Conservation (phyloP, 768 basidiomycete species). For the Kockovaella imperatae region DNA sequence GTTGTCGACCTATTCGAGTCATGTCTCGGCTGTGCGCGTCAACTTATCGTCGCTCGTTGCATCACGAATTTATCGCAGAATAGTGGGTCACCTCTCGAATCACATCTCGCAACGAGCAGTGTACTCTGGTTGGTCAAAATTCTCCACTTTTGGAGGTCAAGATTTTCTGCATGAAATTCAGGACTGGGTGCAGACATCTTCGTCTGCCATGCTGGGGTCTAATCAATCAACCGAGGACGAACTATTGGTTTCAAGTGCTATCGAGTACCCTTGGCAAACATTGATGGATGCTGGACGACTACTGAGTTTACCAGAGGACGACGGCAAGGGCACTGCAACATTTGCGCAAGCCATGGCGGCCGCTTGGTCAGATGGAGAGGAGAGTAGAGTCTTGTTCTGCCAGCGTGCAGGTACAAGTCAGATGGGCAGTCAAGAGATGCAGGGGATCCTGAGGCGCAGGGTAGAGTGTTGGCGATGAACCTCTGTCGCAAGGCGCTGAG, state of each 20-base stretch:
- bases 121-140: slow-evolving; percentile 60
- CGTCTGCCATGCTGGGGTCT: slow-evolving; percentile 47
- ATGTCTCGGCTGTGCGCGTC: slow-evolving; percentile 60
- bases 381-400: slow-evolving; percentile 15
- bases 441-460: slow-evolving; percentile 32
- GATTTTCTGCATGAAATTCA: slow-evolving; percentile 63
- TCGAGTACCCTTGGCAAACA: slow-evolving; percentile 69
- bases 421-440: slow-evolving; percentile 25
- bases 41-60: slow-evolving; percentile 57
- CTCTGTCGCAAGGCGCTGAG: too few species aligned
- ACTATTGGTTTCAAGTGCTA: slow-evolving; percentile 41
- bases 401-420: slow-evolving; percentile 19
- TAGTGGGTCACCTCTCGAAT: slow-evolving; percentile 61
- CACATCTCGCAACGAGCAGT: slow-evolving; percentile 79
- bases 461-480: slow-evolving; percentile 39
- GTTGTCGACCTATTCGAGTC: slow-evolving; percentile 70
- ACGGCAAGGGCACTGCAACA: slow-evolving; percentile 9
- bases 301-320: slow-evolving; percentile 48
- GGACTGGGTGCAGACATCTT: slow-evolving; percentile 75
- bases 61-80: slow-evolving; percentile 64
- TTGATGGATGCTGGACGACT: slow-evolving; percentile 65
- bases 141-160: slow-evolving; percentile 57
- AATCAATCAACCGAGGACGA: neutral
- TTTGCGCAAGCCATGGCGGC: slow-evolving; percentile 40
- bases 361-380: slow-evolving; percentile 31